Evolutionary conservation across 2,329 filamentous ascomycete species (phyloP), one percentile per base, ranked within the genome.

Genomic region (Phyllosticta ampelicida): DNA sequence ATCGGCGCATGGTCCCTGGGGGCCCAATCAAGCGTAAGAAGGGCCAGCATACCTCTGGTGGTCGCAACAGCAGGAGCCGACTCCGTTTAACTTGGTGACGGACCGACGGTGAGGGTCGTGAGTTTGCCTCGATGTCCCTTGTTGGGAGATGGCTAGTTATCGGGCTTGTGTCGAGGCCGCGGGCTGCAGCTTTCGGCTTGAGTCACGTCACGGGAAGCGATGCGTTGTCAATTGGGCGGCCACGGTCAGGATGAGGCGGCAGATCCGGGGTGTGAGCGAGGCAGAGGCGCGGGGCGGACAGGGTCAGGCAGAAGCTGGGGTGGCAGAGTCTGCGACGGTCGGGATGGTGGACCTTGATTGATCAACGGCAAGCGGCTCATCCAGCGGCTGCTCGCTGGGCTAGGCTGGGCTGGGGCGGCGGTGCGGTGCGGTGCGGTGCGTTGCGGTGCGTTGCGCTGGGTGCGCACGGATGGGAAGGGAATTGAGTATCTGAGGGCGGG

Each of bases 191-290:
- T 62, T 63, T 60, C 63, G 62, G 65, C 61, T 66, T 51, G 66
- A 61, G 66, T 71, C 69, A 71, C 68, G 68, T 71, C 66, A 68
- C 67, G 62, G 64, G 64, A 68, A 64, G 64, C 63, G 68, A 68
- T 73, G 71, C 66, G 71, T 69, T 73, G 71, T 72, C 71, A 73
- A 72, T 73, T 70, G 70, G 55, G 53, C 50, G 54, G 60, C 50
- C 69, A 68, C 70, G 66, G 67, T 59, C 56, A 69, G 70, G 70
- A 66, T 67, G 68, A 70, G 69, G 68, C 65, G 68, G 36, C 36
- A 44, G 65, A 61, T 60, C 62, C 63, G 64, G 63, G 63, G 64
- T n/a, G 13, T 16, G 1, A 44, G 36, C 36, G 5, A 44, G 36
- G 36, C 13, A 58, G 53, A 62, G 53, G 65, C 61, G 68, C 67